Evolutionary conservation across 164 flowering plant genomes (phyloP), one percentile per base, ranked within the genome.

Genomic region (Nymphaea colorata): DNA sequence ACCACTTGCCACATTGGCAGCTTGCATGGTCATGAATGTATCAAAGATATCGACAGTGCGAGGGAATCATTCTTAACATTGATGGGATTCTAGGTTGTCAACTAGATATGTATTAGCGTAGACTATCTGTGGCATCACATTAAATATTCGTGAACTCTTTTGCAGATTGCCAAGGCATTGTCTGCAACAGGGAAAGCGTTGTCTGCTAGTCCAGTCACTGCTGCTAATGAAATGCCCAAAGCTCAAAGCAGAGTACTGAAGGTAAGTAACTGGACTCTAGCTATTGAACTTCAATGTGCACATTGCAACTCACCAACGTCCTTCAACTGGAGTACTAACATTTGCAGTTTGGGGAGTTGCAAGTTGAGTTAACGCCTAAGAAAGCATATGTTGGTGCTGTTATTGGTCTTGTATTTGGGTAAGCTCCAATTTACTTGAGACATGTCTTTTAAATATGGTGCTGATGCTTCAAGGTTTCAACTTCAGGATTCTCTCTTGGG

Each of bases 271-370:
- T 47, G 55, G 7, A 47, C 11, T 47, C 36, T 25, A 25, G 36
- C 36, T 25, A 25, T 25, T 25, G 36, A 25, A 25, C 0, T 25
- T 25, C 36, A 25, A 25, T 25, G 36, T 25, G 36, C 36, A 25
- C 36, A 25, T 25, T 25, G 36, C 36, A 25, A 25, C 36, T 25
- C 3, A 15, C 59, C 7, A 41, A 42, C 44, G 59, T 55, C 16
- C 2, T 55, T 8, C 10, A 8, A 55, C 59, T 55, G 10, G 16
- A 61, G 6, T 17, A n/a, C 61, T 76, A 59, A 42, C 44, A 11
- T 67, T 66, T 80, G 77, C 89, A 93, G 98, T 93, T 89, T 83
- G 98, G 97, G 73, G 89, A 85, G 5, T 89, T 94, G 71, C 98
- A 91, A 75, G 91, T 94, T 68, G 95, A 71, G 69, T 69, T 91